Percentiles rank a stretch among this genome's conserved stretches.
phyloP scores from a whole-genome alignment of 352 stramenopile genomes.

The Aphanomyces stellatus region DNA sequence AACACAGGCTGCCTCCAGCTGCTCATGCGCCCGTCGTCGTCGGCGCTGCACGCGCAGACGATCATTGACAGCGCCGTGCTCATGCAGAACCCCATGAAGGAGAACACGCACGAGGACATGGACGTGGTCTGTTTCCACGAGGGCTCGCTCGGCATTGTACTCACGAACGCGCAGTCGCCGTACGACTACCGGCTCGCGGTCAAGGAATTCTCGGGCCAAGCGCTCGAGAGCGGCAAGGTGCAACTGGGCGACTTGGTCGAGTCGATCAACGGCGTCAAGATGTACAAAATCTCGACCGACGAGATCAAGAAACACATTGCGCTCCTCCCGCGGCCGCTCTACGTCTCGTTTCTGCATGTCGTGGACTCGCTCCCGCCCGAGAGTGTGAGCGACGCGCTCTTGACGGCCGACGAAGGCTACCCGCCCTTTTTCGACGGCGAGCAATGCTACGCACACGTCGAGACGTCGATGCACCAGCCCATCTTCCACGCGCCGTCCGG shows the following conservation, averaged over 20 bases:
- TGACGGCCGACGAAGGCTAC: not conserved
- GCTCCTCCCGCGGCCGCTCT: conserved; percentile 51
- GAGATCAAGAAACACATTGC: conserved; percentile 74
- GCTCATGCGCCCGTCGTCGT: conserved; percentile 47
- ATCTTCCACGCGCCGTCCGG: conserved; percentile 23
- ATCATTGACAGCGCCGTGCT: conserved; percentile 45
- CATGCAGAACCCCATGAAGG: conserved; percentile 48
- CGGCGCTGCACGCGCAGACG: conserved; percentile 20
- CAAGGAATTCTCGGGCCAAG: conserved; percentile 70
- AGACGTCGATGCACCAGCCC: conserved; percentile 55
- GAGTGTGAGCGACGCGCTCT: not conserved
- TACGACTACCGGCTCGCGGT: conserved; percentile 53
- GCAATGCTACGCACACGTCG: conserved; percentile 67
- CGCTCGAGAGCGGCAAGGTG: conserved; percentile 51
- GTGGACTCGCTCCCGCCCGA: conserved; percentile 11
- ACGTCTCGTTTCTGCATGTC: conserved; percentile 57
- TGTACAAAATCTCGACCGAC: conserved; percentile 58
- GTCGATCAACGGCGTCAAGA: conserved; percentile 74
- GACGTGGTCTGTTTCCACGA: conserved; percentile 52
- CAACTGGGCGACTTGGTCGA: conserved; percentile 55
- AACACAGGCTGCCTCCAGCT: conserved; percentile 63
- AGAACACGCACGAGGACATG: conserved; percentile 27
- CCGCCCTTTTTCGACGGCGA: conserved; percentile 57
- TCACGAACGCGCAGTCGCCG: conserved; percentile 39
- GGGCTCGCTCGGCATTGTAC: conserved; percentile 59